These are phyloP conservation scores for Linum tenue DNA, from an alignment of 345 rosid species.

Conservation along the genomic window DNA sequence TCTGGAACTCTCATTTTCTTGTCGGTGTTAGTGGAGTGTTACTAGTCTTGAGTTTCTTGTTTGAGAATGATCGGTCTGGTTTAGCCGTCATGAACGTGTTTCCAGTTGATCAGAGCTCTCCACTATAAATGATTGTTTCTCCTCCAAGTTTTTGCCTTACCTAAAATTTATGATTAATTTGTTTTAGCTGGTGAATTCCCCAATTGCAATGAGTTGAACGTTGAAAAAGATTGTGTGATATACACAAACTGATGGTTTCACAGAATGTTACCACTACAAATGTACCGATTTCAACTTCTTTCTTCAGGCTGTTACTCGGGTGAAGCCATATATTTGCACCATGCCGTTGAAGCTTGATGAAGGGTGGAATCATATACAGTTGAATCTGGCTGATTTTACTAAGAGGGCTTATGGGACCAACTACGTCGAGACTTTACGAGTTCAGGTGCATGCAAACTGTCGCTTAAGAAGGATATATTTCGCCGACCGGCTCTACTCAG, in stretches of 20 bases:
- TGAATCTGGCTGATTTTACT: constrained; percentile 84
- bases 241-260: no score
- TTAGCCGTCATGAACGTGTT: background rate
- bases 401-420: constrained; percentile 94
- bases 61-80: no score
- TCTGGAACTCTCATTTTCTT: background rate
- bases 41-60: no score
- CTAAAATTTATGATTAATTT: background rate
- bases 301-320: constrained; percentile 71
- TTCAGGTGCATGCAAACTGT: constrained; percentile 96
- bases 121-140: background rate
- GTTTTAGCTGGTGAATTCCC: background rate
- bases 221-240: no score
- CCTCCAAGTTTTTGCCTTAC: background rate
- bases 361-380: constrained; percentile 94
- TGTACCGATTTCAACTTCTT: no score
- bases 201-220: background rate
- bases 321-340: constrained; percentile 90
- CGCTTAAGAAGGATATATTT: constrained; percentile 85
- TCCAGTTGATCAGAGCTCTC: background rate
- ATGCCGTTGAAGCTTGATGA: constrained; percentile 95
- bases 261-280: no score
- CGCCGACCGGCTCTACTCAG: constrained; percentile 85
- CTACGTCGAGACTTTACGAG: constrained; percentile 84
- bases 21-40: background rate